A percentile compares a stretch with the other conserved stretches of the same genome.
phyloP scores from a whole-genome alignment of 2,329 filamentous ascomycete genomes.

The Claviceps quebecensis region DNA sequence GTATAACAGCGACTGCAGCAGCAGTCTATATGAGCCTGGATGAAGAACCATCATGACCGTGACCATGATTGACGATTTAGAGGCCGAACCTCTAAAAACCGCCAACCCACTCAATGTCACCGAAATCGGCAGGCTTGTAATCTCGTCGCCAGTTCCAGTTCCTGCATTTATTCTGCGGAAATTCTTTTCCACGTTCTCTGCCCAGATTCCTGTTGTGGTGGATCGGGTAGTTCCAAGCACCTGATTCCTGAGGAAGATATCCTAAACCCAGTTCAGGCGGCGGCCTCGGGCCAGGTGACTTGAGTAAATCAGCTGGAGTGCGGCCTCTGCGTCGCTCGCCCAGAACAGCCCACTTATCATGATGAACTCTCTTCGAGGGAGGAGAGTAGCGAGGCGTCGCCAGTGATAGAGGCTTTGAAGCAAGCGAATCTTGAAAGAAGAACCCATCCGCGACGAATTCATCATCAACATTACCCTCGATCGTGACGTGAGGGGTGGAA shows the following conservation, averaged over 20 bases:
- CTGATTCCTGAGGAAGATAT: conserved; percentile 33
- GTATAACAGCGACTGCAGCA: background rate
- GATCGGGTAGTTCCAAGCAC: conserved; percentile 33
- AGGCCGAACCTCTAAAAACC: conserved; percentile 55
- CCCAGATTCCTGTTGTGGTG: conserved; percentile 20
- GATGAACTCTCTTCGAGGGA: conserved; percentile 43
- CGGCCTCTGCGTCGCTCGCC: conserved; percentile 68
- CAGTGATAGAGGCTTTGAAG: conserved; percentile 21
- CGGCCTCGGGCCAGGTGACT: conserved; percentile 33
- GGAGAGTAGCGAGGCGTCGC: conserved; percentile 46
- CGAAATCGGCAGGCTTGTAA: conserved; percentile 46
- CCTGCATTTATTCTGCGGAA: conserved; percentile 43
- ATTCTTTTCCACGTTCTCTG: conserved; percentile 36
- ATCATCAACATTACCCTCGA: conserved; percentile 41
- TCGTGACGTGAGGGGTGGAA: conserved; percentile 16
- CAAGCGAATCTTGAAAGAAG: conserved; percentile 54
- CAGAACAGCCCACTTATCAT: conserved; percentile 83
- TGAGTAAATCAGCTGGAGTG: conserved; percentile 34
- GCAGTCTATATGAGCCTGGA: background rate
- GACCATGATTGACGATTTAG: conserved; percentile 47
- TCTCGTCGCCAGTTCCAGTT: conserved; percentile 51
- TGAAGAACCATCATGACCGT: conserved; percentile 18
- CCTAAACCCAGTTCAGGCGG: conserved; percentile 36
- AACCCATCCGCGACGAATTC: conserved; percentile 56
- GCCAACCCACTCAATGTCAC: conserved; percentile 88